Conservation (phyloP, 257 asterid species). For the Nicotiana paniculata region DNA sequence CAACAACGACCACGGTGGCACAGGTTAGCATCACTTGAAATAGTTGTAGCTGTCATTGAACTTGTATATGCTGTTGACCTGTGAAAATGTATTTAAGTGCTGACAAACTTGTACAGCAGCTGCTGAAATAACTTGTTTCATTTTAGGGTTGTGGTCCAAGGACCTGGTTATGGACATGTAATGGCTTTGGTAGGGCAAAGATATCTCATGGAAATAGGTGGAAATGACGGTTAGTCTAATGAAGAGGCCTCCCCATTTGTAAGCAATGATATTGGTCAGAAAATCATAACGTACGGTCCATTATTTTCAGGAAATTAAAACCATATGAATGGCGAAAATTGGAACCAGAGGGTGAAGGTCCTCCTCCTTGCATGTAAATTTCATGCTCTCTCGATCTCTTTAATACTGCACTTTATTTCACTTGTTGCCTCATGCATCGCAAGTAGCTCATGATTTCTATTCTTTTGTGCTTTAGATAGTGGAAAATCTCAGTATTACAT, state of each 20-base stretch:
- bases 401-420: background rate
- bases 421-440: background rate
- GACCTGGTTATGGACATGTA: conserved; percentile 99
- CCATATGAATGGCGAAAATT: conserved; percentile 99
- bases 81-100: background rate
- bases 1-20: conserved; percentile 97
- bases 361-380: conserved; percentile 99
- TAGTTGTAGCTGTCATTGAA: background rate
- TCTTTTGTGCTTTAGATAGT: background rate
- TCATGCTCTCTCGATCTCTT: background rate
- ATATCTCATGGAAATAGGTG: conserved; percentile 99
- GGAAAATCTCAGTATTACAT: background rate
- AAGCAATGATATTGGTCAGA: conserved; percentile 6
- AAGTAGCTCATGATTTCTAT: background rate
- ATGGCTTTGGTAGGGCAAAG: conserved; percentile 99
- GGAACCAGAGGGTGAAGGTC: conserved; percentile 99
- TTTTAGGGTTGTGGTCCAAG: conserved; percentile 94
- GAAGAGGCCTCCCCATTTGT: conserved; percentile 9
- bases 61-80: conserved; percentile 1
- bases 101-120: background rate
- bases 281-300: conserved; percentile 19
- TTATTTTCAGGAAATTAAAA: conserved; percentile 64
- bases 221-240: conserved; percentile 83
- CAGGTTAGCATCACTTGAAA: conserved; percentile 44
- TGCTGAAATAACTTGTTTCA: conserved; percentile 7